phyloP scores from a whole-genome alignment of 495 filamentous ascomycete genomes.

The Entonaema liquescens region DNA sequence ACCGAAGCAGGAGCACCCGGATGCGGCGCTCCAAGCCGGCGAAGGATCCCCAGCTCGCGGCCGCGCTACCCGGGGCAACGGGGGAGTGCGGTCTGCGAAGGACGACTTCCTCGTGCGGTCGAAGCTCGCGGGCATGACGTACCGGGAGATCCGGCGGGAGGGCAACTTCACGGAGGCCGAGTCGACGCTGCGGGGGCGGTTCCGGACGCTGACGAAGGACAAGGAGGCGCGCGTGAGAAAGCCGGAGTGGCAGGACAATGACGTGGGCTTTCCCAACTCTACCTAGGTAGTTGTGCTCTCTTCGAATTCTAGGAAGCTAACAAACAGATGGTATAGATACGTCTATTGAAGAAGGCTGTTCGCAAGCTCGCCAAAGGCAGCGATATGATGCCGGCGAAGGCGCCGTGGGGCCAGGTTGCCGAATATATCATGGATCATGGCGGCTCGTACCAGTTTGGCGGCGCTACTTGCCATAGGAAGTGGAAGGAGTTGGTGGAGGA shows the following conservation, averaged over 20 bases:
- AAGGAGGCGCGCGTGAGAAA: constrained; percentile 78
- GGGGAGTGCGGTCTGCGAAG: constrained; percentile 47
- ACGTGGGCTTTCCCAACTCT: constrained; percentile 66
- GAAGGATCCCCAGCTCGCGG: constrained; percentile 2
- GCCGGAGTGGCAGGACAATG: constrained; percentile 77
- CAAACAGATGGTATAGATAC: constrained; percentile 50
- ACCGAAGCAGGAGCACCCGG: constrained; percentile 4
- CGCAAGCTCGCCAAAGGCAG: constrained; percentile 46
- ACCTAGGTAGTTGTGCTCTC: no score
- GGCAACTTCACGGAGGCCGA: constrained; percentile 81
- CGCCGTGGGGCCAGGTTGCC: constrained; percentile 85
- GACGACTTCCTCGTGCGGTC: constrained; percentile 72
- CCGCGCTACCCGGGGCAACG: not conserved
- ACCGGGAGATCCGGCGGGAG: constrained; percentile 75
- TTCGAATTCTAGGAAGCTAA: constrained; percentile 26
- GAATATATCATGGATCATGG: constrained; percentile 75
- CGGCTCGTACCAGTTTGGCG: constrained; percentile 84
- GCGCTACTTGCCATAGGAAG: constrained; percentile 88
- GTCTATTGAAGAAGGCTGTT: constrained; percentile 60
- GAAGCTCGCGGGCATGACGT: constrained; percentile 74
- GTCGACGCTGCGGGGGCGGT: constrained; percentile 85
- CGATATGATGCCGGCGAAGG: constrained; percentile 52
- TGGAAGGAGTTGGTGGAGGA: constrained; percentile 64
- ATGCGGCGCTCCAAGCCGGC: not conserved
- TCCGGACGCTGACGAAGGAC: constrained; percentile 78